Evolutionary conservation across 108 stramenopile genomes (phyloP), one percentile per base, ranked within the genome.

Genomic region (Schizochytrium sp.): DNA sequence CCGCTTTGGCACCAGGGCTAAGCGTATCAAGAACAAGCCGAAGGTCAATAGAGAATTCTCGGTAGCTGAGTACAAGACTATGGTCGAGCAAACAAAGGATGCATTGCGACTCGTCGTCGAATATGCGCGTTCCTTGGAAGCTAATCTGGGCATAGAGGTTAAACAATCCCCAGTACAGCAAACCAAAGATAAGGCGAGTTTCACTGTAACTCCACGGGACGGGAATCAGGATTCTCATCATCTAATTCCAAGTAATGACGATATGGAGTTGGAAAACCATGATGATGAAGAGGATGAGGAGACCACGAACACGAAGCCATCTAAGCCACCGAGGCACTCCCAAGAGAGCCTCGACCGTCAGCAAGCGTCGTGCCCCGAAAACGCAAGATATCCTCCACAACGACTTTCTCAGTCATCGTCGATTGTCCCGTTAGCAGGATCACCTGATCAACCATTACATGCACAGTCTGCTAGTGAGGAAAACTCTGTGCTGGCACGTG

Each of bases 1-100:
- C 19, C 89, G 91, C 45, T 92, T 92, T 59, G 92, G 92, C 50
- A 76, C 45, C 15, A 60, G 92, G 0, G 92, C 92, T 4, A 89
- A 91, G 50, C 56, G 47, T 13, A 60, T 92, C 17, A 56, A 73
- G 59, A 91, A 92, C 50, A 89, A 89, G 47, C 88, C 90, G 47
- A 90, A 15, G 28, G 89, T 90, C 42, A 90, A 90, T 38, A 40
- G 41, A 57, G 42, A 28, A 57, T 87, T 38, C 56, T 87, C 87
- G 17, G 53, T 83, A n/a, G 47, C 76, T 12, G 76, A 83, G 53
- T 83, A 83, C 76, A 83, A 83, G 76, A 53, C 76, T 8, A 83
- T 83, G 76, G 50, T 83, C 38, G 50, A n/a, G 10, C 47, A 50
- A 38, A n/a, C 76, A 40, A 17, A 40, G 76, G 76, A 83, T n/a